Percentiles rank a stretch among this genome's conserved stretches.
phyloP scores from a whole-genome alignment of 108 stramenopile species.

The Cyclotella kingstonii region DNA sequence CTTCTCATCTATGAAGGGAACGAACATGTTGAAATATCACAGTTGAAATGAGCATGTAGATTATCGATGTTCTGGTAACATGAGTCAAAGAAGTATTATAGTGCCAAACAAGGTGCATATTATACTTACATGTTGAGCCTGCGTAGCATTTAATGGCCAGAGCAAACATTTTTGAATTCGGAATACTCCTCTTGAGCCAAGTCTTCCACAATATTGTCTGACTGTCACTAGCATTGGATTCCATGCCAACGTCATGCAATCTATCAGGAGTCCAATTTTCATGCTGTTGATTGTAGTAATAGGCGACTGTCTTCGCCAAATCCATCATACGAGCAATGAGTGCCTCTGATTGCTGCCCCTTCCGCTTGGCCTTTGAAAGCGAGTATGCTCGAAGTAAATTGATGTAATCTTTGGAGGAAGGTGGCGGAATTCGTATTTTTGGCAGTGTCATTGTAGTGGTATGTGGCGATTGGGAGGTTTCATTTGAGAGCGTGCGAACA shows the following conservation, averaged over 20 bases:
- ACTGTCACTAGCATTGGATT: background rate
- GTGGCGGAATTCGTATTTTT: constrained; percentile 30
- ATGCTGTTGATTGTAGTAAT: constrained; percentile 6
- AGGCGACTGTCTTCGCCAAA: constrained; percentile 22
- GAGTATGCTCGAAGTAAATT: constrained; percentile 42
- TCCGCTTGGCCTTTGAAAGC: constrained; percentile 38
- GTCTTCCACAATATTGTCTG: constrained; percentile 11
- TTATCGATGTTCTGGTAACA: background rate
- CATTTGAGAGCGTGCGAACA: background rate
- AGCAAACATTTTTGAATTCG: constrained; percentile 47
- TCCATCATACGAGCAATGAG: constrained; percentile 35
- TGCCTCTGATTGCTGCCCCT: constrained; percentile 43
- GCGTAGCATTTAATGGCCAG: constrained; percentile 48
- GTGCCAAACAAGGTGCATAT: background rate
- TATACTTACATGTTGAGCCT: constrained; percentile 45
- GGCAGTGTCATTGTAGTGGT: background rate
- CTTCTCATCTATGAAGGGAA: constrained; percentile 25
- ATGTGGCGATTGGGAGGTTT: background rate
- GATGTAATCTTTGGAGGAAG: constrained; percentile 35
- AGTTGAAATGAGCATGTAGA: too few species aligned
- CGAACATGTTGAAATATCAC: too few species aligned
- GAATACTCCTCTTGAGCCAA: constrained; percentile 32
- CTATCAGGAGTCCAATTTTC: constrained; percentile 1
- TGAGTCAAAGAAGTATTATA: background rate
- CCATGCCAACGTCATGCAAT: constrained; percentile 17